phyloP scores from a whole-genome alignment of 2,329 filamentous ascomycete species.

The Alternaria panax region DNA sequence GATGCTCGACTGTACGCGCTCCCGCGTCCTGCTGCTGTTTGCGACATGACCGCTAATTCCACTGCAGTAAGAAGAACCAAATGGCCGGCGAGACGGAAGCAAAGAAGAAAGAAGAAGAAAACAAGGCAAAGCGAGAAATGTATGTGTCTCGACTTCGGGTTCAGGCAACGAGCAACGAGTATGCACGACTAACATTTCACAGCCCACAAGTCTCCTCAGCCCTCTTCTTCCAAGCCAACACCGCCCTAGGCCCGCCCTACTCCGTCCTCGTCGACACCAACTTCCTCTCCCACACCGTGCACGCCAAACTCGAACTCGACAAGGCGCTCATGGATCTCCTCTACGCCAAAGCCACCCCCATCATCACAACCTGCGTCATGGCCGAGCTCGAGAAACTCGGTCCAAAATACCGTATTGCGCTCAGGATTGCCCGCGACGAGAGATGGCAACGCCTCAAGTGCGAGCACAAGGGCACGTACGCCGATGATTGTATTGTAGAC shows the following conservation, averaged over 20 bases:
- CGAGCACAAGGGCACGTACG: conserved; percentile 87
- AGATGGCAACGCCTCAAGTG: conserved; percentile 86
- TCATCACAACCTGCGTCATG: conserved; percentile 80
- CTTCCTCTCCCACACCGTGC: conserved; percentile 73
- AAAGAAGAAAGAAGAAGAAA: conserved; percentile 63
- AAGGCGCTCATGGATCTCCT: conserved; percentile 93
- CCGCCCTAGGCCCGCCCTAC: conserved; percentile 84
- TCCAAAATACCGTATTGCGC: conserved; percentile 81
- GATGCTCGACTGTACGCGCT: conserved; percentile 71
- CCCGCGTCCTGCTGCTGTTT: background rate
- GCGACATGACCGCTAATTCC: background rate
- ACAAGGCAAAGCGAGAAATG: conserved; percentile 76
- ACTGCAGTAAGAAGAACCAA: conserved; percentile 73
- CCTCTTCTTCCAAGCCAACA: conserved; percentile 66
- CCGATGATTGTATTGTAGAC: conserved; percentile 69
- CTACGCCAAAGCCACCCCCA: conserved; percentile 87
- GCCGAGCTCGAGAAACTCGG: conserved; percentile 90
- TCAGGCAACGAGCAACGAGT: conserved; percentile 5
- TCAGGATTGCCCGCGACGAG: conserved; percentile 87
- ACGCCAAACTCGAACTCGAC: conserved; percentile 86
- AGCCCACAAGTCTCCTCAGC: conserved; percentile 77
- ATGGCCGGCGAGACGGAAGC: conserved; percentile 67
- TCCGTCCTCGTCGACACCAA: conserved; percentile 64
- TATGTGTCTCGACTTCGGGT: conserved; percentile 48
- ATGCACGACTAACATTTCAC: conserved; percentile 19